Percentiles rank a stretch among this genome's conserved stretches.
phyloP scores from a whole-genome alignment of 768 basidiomycete genomes.

The Tulasnella sp. region DNA sequence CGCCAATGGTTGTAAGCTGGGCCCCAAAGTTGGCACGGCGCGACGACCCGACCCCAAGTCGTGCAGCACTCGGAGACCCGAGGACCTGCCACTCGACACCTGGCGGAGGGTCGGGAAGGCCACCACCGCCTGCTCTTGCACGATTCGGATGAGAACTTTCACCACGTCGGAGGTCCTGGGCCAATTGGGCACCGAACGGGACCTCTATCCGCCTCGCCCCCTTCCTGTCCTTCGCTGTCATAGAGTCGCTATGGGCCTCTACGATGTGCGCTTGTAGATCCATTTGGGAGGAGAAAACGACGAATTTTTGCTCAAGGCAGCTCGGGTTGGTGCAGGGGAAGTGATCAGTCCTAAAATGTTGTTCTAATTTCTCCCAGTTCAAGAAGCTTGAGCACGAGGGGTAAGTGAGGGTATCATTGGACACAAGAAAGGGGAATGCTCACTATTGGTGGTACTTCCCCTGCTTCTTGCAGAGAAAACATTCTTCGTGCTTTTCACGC shows the following conservation, averaged over 20 bases:
- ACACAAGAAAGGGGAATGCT: conserved; percentile 24
- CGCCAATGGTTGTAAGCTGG: not conserved
- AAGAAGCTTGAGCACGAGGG: conserved; percentile 42
- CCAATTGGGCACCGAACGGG: conserved; percentile 36
- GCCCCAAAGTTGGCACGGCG: conserved; percentile 8
- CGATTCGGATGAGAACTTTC: conserved; percentile 34
- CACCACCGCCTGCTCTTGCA: conserved; percentile 30
- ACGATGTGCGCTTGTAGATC: conserved; percentile 91
- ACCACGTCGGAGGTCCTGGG: conserved; percentile 27
- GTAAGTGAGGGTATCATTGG: not conserved
- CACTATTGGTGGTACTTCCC: conserved; percentile 78
- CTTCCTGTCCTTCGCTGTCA: conserved; percentile 55
- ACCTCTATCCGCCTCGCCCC: conserved; percentile 60
- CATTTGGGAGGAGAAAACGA: conserved; percentile 77
- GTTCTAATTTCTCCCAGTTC: conserved; percentile 52
- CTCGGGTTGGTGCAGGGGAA: conserved; percentile 58
- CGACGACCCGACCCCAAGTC: not conserved
- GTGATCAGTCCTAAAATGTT: conserved; percentile 38
- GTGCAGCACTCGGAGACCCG: too few species aligned
- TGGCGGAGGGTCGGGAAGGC: conserved; percentile 10
- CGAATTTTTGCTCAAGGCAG: conserved; percentile 82
- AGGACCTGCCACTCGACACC: not conserved
- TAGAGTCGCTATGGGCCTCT: conserved; percentile 62
- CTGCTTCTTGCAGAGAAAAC: conserved; percentile 82
- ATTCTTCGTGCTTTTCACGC: conserved; percentile 90